Conservation (phyloP, 805 yeast species). For the Ogataea zsoltii region DNA sequence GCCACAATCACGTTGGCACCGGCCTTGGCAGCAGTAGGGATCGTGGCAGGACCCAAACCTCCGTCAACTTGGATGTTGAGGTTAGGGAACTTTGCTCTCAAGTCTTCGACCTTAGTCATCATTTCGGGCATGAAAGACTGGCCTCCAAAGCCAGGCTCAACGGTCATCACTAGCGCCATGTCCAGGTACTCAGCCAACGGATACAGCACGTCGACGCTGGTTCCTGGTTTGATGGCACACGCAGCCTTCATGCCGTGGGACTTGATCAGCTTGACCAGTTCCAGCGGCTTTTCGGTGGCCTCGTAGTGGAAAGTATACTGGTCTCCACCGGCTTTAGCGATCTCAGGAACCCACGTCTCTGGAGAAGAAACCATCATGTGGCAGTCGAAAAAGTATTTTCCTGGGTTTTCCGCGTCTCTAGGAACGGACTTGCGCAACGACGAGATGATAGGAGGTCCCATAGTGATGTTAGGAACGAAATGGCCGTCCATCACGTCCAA, state of each 20-base stretch:
- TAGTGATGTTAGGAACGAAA: conserved; percentile 93
- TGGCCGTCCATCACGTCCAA: conserved; percentile 99
- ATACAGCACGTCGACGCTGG: conserved; percentile 78
- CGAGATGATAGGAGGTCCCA: conserved; percentile 72
- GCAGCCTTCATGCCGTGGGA: conserved; percentile 87
- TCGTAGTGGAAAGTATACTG: conserved; percentile 96
- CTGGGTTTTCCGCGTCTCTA: conserved; percentile 33
- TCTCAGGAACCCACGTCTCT: conserved; percentile 89
- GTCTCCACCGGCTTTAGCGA: conserved; percentile 93
- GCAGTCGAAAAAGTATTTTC: conserved; percentile 70
- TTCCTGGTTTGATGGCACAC: conserved; percentile 91
- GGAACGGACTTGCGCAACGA: conserved; percentile 38
- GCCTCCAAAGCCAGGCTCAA: conserved; percentile 99
- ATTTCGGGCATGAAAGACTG: conserved; percentile 92
- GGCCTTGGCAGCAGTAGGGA: conserved; percentile 87
- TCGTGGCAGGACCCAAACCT: conserved; percentile 85
- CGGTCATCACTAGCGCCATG: conserved; percentile 97
- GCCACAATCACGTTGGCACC: conserved; percentile 99
- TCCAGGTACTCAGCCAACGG: conserved; percentile 78
- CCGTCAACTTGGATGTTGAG: conserved; percentile 96
- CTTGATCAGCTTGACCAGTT: conserved; percentile 74
- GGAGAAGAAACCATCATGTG: conserved; percentile 98
- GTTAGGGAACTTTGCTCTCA: conserved; percentile 73
- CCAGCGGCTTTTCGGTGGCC: conserved; percentile 77
- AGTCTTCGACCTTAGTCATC: conserved; percentile 90